Evolutionary conservation across 1,284 basidiomycete genomes (phyloP).

Genomic region (Albatrellus sp.): DNA sequence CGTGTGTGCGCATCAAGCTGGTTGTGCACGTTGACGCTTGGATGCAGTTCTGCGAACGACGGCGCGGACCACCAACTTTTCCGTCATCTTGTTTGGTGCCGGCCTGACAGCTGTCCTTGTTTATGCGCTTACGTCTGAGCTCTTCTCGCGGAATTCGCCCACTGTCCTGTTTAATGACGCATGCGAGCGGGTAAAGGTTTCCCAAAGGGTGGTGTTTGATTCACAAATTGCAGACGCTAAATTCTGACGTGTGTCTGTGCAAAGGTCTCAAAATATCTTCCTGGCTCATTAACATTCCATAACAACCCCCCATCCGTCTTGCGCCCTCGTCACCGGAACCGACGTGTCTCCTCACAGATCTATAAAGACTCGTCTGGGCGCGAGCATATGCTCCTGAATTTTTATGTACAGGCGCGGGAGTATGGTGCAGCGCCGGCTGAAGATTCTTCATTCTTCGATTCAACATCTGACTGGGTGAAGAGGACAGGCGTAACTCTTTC

Average conservation of each 20-base stretch:
- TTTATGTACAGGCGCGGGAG: conserved; percentile 50
- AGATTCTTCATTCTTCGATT: conserved; percentile 28
- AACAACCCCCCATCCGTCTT: conserved; percentile 60
- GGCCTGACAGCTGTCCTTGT: conserved; percentile 69
- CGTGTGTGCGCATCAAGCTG: background rate
- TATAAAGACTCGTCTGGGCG: conserved; percentile 55
- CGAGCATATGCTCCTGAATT: conserved; percentile 73
- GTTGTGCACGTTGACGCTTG: background rate
- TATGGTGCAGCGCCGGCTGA: conserved; percentile 19
- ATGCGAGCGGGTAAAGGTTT: conserved; percentile 73
- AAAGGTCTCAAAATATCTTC: conserved; percentile 55
- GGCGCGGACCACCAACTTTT: conserved; percentile 68
- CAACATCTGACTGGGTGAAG: conserved; percentile 28
- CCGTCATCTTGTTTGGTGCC: conserved; percentile 76
- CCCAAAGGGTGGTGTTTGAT: conserved; percentile 40
- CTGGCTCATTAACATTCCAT: conserved; percentile 56
- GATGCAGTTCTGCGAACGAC: conserved; percentile 64
- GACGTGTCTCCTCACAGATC: conserved; percentile 65
- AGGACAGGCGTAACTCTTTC: conserved; percentile 27
- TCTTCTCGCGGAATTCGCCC: conserved; percentile 88
- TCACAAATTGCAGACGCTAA: background rate
- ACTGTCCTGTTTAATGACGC: conserved; percentile 82
- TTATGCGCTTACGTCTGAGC: conserved; percentile 80
- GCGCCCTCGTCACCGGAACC: conserved; percentile 68
- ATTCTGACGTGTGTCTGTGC: conserved; percentile 4